phyloP scores from a whole-genome alignment of 176 grass and related monocot genomes.

The Hsuehochloa calcarea region DNA sequence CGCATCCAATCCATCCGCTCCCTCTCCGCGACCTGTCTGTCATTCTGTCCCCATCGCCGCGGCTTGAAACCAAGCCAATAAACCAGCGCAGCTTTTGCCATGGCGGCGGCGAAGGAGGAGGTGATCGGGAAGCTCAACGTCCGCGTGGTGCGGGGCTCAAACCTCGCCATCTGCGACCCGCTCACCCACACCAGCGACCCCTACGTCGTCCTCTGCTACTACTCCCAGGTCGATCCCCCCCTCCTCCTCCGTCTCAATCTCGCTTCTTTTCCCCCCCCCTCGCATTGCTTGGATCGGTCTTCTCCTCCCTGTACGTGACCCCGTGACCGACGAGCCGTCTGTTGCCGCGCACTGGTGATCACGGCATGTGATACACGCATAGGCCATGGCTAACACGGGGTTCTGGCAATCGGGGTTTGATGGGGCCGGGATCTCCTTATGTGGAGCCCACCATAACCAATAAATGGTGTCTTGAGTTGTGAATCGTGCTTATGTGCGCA shows the following conservation, averaged over 20 bases:
- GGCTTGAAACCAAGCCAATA: no score
- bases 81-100: background rate
- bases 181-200: constrained; percentile 84
- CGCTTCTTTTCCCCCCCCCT: background rate
- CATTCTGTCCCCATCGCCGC: no score
- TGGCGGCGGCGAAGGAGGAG: constrained; percentile 34
- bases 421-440: background rate
- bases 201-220: constrained; percentile 72
- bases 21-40: no score
- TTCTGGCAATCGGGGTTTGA: background rate
- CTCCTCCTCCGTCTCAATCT: background rate
- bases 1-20: no score
- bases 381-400: background rate
- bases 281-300: background rate
- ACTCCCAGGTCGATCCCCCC: constrained; percentile 35
- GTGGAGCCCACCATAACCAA: background rate
- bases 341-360: background rate
- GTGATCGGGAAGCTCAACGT: constrained; percentile 55
- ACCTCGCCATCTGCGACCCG: constrained; percentile 53
- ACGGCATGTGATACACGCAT: background rate
- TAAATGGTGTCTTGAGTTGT: background rate
- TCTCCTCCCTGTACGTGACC: background rate
- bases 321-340: background rate
- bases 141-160: constrained; percentile 47
- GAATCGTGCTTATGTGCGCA: background rate